Percentiles rank a stretch among this genome's conserved stretches.
Evolutionary conservation across 345 rosid species (phyloP).

Genomic region (Pelargonium nanum): DNA sequence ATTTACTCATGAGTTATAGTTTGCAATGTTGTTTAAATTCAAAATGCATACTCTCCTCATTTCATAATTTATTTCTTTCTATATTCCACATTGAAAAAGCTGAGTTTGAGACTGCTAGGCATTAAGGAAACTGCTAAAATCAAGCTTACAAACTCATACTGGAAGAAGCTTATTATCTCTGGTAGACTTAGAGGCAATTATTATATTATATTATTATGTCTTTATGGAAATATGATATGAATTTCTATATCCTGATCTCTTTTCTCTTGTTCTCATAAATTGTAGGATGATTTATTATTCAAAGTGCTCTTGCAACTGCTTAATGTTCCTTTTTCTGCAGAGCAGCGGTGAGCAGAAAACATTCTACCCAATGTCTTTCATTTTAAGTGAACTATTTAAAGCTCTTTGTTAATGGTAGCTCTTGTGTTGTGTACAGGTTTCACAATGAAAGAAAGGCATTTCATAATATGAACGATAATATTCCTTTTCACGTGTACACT

Average conservation of each 20-base stretch:
- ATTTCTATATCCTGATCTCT: slow-evolving; percentile 3
- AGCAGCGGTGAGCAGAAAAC: slow-evolving; percentile 36
- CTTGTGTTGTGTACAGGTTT: slow-evolving; percentile 29
- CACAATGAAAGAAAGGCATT: slow-evolving; percentile 17
- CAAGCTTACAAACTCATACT: background rate
- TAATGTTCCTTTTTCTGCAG: slow-evolving; percentile 24
- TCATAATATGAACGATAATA: slow-evolving; percentile 24
- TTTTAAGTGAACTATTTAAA: slow-evolving; percentile 2
- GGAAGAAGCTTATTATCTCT: background rate
- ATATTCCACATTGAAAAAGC: no score
- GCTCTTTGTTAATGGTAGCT: slow-evolving; percentile 5
- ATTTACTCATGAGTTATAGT: no score
- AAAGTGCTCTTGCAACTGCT: slow-evolving; percentile 64
- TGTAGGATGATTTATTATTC: slow-evolving; percentile 79
- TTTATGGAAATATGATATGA: no score
- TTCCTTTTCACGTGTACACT: slow-evolving; percentile 29
- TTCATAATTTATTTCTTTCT: no score
- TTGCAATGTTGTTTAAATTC: no score
- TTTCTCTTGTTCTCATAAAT: slow-evolving; percentile 10
- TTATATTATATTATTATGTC: no score
- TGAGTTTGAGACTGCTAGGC: no score
- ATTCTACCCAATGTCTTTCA: slow-evolving; percentile 11
- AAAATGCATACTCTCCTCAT: no score
- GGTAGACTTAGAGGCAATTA: background rate
- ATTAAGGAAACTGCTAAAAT: background rate